Base-by-base conservation (phyloP, 2,329 filamentous ascomycete species). In the Dactylellina drechsleri region DNA sequence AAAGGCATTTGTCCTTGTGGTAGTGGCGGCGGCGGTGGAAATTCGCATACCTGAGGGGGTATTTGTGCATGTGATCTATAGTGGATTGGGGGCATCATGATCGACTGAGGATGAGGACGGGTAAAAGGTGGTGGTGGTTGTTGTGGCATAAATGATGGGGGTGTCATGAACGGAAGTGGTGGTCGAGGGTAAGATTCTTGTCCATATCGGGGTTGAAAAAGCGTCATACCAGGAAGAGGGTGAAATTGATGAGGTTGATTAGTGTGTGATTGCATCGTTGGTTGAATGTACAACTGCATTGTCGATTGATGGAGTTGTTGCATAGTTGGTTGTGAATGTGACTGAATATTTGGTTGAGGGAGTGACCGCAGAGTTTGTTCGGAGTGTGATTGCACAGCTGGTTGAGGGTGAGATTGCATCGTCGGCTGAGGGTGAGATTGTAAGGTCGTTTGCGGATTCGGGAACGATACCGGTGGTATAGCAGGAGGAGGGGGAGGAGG, bases 161-260 rank as follows among this genome's bases (percentile, higher is more conserved):
- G 43, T 12, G 13, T 15, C 43, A 12, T 15, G 16, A 47, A 47
- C 43, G 43, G 43, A 8, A 5, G 15, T 12, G 31, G 41, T 40
- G 56, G 15, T 1, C 4, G 26, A 4, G 57, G 16, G 20, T 60
- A 23, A 23, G 23, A 23, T 23, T 23, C 23, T 23, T 23, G 23
- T 23, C 23, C 23, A 18, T 26, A 15, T 23, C 36, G 50, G 3
- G 60, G 20, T 52, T 43, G 53, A 40, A 28, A 18, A 4, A n/a
- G 56, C 45, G 56, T 36, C 40, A 62, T 52, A 26, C 23, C 20
- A 16, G 52, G 52, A 5, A 12, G 5, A n/a, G 43, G 43, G 16
- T 47, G 43, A n/a, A 47, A 12, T n/a, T 47, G 43, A 10, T 2
- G 43, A 47, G 43, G 43, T 5, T 5, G 43, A 18, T 16, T 6